Base-by-base conservation (phyloP, 768 basidiomycete genomes). In the Leccinum aurantiacum region DNA sequence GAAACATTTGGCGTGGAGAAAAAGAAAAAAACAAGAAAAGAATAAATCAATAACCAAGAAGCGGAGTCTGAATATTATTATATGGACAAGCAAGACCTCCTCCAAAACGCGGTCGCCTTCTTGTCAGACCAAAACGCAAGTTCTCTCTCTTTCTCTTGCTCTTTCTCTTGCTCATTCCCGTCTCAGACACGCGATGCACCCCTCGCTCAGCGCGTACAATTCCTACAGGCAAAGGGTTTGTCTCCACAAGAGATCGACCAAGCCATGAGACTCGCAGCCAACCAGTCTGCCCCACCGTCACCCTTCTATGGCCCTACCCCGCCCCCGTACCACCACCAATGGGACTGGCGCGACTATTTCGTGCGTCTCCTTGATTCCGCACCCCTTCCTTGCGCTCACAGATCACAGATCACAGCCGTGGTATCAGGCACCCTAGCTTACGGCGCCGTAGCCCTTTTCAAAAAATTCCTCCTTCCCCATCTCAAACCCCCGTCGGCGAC, bases 331-430 rank as follows among this genome's bases (percentile, higher is more conserved):
- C 75, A 74, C 25, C 68, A 76, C 24, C 85, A 83, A 9, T 87
- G 91, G 84, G 96, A 98, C 73, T 99, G 97, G 97, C 81, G 95
- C 59, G 97, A 99, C 76, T 93, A 96, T 74, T 99, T 98, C 72
- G 95, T 95, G 70, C 69, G 91, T 78, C 13, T 17, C 4, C n/a
- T 11, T 44, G 3, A 6, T 50, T 15, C 53, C 35, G 15, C 29
- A 0, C 4, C 9, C 13, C 2, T 2, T 2, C 22, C 54, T 65
- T 71, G 65, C 65, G 61, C 74, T 68, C 68, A 61, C 14, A 11
- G 31, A 31, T 33, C 7, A 8, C 69, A 98, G 95, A 95, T 99
- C 67, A 93, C 95, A 71, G 88, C 90, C 13, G 89, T 98, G 35
- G 79, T 98, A 17, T 95, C 95, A 46, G 95, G 96, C 1, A 84